phyloP scores from a whole-genome alignment of 352 stramenopile species.

The Aphanomyces cochlioides region DNA sequence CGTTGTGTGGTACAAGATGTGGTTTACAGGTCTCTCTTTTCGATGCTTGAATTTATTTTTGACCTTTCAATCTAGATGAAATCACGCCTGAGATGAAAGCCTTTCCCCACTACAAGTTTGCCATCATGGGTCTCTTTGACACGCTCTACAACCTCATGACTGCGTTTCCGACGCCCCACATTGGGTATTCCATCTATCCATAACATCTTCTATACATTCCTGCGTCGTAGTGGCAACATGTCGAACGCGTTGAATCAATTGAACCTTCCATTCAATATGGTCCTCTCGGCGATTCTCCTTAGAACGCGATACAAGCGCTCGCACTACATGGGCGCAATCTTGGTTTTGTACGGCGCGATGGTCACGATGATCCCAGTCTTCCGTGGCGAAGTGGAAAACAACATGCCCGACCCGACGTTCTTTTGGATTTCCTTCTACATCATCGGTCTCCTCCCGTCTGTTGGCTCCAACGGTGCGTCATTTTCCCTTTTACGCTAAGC shows the following conservation, averaged over 20 bases:
- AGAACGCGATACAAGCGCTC: constrained; percentile 25
- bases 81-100: constrained; percentile 32
- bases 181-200: constrained; percentile 20
- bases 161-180: constrained; percentile 31
- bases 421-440: constrained; percentile 59
- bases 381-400: constrained; percentile 9
- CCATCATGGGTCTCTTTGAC: constrained; percentile 35
- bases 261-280: constrained; percentile 35
- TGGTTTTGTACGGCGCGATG: constrained; percentile 34
- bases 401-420: constrained; percentile 27
- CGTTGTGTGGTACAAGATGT: constrained; percentile 31
- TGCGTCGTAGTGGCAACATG: constrained; percentile 24
- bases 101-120: constrained; percentile 34
- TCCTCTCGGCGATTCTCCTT: constrained; percentile 31
- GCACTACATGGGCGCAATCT: constrained; percentile 31
- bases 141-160: constrained; percentile 35
- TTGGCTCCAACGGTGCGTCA: constrained; percentile 54
- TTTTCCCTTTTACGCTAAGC: neutral
- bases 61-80: constrained; percentile 14
- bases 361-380: constrained; percentile 34
- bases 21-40: constrained; percentile 14
- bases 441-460: constrained; percentile 63
- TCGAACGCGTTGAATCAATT: constrained; percentile 31
- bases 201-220: neutral
- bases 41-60: neutral